These are phyloP conservation scores for Aegilops longissima DNA, from an alignment of 176 grass and related monocot genomes.

Conservation along the genomic window DNA sequence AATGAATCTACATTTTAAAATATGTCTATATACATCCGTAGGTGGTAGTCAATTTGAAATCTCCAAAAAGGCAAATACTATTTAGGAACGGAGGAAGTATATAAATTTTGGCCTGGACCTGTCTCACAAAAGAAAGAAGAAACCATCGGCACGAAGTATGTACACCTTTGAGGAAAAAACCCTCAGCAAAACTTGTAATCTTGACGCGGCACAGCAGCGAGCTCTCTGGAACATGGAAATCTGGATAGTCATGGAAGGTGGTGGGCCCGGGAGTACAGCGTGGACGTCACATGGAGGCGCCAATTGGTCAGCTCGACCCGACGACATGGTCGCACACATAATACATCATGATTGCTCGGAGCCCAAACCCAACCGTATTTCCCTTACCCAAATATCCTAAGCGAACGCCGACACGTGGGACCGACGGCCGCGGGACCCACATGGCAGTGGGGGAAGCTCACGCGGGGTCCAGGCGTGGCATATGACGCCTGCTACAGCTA, in stretches of 20 bases:
- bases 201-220: not conserved
- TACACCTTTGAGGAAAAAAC: not conserved
- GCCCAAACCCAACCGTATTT: not conserved
- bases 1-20: no score
- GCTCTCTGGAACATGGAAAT: not conserved
- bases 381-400: not conserved
- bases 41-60: no score
- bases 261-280: conserved; percentile 32
- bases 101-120: no score
- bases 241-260: not conserved
- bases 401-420: not conserved
- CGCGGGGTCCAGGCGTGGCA: not conserved
- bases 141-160: not conserved
- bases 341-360: conserved; percentile 25
- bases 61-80: no score
- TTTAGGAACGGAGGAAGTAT: no score
- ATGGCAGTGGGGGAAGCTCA: not conserved
- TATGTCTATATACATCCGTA: no score
- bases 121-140: no score
- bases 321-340: not conserved
- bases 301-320: conserved; percentile 16
- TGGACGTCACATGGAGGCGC: conserved; percentile 30
- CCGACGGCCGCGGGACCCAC: rapidly evolving
- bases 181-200: not conserved
- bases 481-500: not conserved